A percentile compares a stretch with the other conserved stretches of the same genome.
Evolutionary conservation across 2,329 filamentous ascomycete genomes (phyloP).

Genomic region (Monilinia vaccinii-corymbosi): DNA sequence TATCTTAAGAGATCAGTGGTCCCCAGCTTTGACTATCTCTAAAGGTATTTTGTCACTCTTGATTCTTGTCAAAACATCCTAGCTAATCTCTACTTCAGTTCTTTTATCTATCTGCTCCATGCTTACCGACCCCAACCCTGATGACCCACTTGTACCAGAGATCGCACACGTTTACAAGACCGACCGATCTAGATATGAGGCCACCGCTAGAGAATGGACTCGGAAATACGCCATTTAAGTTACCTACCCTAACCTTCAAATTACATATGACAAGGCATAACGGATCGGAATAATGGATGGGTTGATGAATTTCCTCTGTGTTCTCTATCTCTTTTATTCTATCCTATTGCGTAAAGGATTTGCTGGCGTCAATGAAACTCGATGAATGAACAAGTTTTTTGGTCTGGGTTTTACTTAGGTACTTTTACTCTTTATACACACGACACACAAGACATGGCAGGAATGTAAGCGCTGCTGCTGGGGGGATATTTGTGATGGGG

Average conservation of each 20-base stretch:
- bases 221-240: conserved; percentile 91
- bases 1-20: conserved; percentile 98
- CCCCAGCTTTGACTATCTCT: conserved; percentile 92
- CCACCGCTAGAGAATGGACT: conserved; percentile 95
- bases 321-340: conserved; percentile 12
- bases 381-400: conserved; percentile 11
- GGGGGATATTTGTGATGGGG: conserved; percentile 3
- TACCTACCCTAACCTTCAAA: neutral
- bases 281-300: conserved; percentile 6
- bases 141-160: conserved; percentile 96
- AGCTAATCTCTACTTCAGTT: conserved; percentile 44
- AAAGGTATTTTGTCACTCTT: conserved; percentile 59
- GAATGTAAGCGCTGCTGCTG: neutral
- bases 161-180: conserved; percentile 99
- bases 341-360: conserved; percentile 19
- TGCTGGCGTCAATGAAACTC: conserved; percentile 24
- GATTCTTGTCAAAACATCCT: neutral
- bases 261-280: conserved; percentile 6
- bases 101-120: conserved; percentile 98
- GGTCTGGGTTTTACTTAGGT: conserved; percentile 13
- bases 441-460: conserved; percentile 8
- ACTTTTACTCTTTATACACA: conserved; percentile 12
- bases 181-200: conserved; percentile 90
- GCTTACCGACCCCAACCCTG: conserved; percentile 98
- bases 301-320: conserved; percentile 17